Evolutionary conservation across 148 eudicot genomes (phyloP).

Genomic region (Cornus controversa): DNA sequence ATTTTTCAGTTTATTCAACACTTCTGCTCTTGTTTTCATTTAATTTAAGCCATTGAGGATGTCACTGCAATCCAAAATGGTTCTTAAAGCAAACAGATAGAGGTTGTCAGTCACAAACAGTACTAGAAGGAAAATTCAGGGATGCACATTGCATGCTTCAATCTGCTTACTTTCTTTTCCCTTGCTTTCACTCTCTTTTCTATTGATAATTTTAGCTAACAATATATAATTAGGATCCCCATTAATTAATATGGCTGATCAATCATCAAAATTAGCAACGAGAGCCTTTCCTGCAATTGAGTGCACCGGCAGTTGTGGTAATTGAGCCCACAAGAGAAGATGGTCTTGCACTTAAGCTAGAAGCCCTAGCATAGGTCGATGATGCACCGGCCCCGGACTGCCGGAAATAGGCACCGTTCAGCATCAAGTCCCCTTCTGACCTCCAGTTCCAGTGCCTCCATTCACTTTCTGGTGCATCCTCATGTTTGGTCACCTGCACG

Average conservation of each 20-base stretch:
- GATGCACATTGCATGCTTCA: no score
- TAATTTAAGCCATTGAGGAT: not conserved
- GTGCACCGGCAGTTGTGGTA: conserved; percentile 35
- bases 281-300: conserved; percentile 32
- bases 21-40: not conserved
- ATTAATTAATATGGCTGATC: no score
- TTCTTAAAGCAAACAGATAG: not conserved
- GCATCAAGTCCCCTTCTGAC: conserved; percentile 46
- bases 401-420: conserved; percentile 45
- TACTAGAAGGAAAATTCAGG: not conserved
- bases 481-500: conserved; percentile 43
- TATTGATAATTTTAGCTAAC: not conserved
- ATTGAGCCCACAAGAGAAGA: conserved; percentile 38
- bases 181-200: not conserved
- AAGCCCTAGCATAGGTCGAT: conserved; percentile 32
- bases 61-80: not conserved
- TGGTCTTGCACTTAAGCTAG: conserved; percentile 40
- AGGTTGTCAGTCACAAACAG: not conserved
- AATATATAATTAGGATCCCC: no score
- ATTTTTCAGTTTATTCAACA: not conserved
- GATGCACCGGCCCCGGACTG: conserved; percentile 37
- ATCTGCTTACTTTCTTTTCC: no score
- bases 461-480: conserved; percentile 42
- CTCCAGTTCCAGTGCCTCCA: conserved; percentile 54
- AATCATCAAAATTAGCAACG: conserved; percentile 33